Conservation (phyloP, 495 filamentous ascomycete species). For the Aspergillus mulundensis region DNA sequence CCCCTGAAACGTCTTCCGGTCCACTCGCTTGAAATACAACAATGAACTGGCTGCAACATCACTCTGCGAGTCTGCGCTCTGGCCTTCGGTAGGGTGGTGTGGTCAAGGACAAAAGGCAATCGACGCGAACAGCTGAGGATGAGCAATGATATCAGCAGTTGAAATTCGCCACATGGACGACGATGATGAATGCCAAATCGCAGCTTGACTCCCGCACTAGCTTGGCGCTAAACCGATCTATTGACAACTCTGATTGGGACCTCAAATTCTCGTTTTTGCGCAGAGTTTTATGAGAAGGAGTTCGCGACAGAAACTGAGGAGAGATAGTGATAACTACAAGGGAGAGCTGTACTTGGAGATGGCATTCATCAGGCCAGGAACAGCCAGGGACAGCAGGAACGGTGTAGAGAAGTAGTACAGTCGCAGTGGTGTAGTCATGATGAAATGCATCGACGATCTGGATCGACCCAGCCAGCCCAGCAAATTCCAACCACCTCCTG, state of each 20-base stretch:
- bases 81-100: background rate
- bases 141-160: background rate
- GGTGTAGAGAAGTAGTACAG: background rate
- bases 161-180: background rate
- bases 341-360: background rate
- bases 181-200: background rate
- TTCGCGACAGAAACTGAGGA: too few relatives aligned
- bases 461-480: background rate
- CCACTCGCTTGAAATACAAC: background rate
- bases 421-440: background rate
- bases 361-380: background rate
- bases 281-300: background rate
- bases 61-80: background rate
- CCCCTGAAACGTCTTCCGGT: background rate
- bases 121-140: background rate
- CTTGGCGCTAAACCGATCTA: conserved; percentile 3
- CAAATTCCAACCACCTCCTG: background rate
- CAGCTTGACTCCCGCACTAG: background rate
- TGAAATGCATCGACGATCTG: background rate
- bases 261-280: background rate
- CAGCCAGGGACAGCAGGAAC: background rate
- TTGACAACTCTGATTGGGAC: background rate
- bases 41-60: background rate
- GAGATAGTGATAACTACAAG: background rate
- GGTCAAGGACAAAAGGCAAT: background rate